phyloP scores from a whole-genome alignment of 2,329 filamentous ascomycete species.

The Talaromyces sp. region DNA sequence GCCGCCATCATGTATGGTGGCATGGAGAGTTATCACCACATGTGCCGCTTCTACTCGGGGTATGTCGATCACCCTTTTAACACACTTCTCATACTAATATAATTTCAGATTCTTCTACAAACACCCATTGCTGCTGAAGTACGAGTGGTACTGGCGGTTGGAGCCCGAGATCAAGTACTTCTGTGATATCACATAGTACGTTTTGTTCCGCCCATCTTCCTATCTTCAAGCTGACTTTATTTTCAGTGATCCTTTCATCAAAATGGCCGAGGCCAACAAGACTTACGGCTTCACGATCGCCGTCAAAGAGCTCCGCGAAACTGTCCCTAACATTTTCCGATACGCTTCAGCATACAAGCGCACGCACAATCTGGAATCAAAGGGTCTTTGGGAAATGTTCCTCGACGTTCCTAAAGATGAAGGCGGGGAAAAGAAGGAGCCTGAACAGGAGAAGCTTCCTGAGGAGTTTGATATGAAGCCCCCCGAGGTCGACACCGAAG shows the following conservation, averaged over 20 bases:
- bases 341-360: slow-evolving; percentile 98
- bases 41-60: slow-evolving; percentile 99
- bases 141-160: slow-evolving; percentile 99
- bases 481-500: slow-evolving; percentile 81
- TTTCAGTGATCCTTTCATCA: slow-evolving; percentile 80
- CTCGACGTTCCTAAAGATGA: slow-evolving; percentile 62
- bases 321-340: slow-evolving; percentile 96
- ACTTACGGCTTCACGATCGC: slow-evolving; percentile 99
- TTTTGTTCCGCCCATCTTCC: slow-evolving; percentile 3
- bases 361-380: slow-evolving; percentile 79
- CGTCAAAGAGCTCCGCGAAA: slow-evolving; percentile 95
- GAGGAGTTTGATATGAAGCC: slow-evolving; percentile 59
- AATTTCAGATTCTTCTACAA: slow-evolving; percentile 81
- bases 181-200: slow-evolving; percentile 97
- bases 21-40: slow-evolving; percentile 97
- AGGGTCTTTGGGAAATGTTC: slow-evolving; percentile 99
- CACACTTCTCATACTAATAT: slow-evolving; percentile 2
- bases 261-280: slow-evolving; percentile 93
- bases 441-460: slow-evolving; percentile 64
- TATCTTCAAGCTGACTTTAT: slow-evolving; percentile 14
- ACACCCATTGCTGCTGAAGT: slow-evolving; percentile 88
- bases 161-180: slow-evolving; percentile 99
- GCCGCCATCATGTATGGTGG: slow-evolving; percentile 98
- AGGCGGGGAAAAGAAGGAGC: slow-evolving; percentile 39
- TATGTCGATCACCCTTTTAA: slow-evolving; percentile 31